Percentiles rank a stretch among this genome's conserved stretches.
These are phyloP conservation scores for Dittrichia graveolens DNA, from an alignment of 129 eudicot species.

Conservation along the genomic window DNA sequence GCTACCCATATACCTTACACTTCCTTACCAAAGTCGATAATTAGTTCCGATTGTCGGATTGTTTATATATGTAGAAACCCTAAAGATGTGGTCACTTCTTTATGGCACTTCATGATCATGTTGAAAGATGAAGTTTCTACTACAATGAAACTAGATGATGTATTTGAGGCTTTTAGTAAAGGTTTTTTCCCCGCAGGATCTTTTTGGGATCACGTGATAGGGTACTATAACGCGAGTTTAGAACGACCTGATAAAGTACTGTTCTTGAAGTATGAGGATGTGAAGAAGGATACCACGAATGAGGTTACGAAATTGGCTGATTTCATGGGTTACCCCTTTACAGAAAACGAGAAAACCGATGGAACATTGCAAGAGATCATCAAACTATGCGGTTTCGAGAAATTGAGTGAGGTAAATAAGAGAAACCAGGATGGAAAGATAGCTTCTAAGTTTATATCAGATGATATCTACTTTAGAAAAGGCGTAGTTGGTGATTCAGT, in stretches of 20 bases:
- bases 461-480: slow-evolving; percentile 20
- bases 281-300: neutral
- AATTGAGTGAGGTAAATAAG: slow-evolving; percentile 6
- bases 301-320: slow-evolving; percentile 31
- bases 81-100: slow-evolving; percentile 30
- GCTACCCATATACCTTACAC: slow-evolving; percentile 32
- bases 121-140: neutral
- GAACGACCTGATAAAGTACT: slow-evolving; percentile 2
- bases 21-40: slow-evolving; percentile 28
- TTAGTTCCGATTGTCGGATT: slow-evolving; percentile 21
- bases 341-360: slow-evolving; percentile 22
- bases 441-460: neutral
- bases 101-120: slow-evolving; percentile 26
- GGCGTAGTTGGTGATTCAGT: slow-evolving; percentile 30
- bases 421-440: neutral
- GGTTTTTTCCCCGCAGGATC: slow-evolving; percentile 23
- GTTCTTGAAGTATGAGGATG: slow-evolving; percentile 21
- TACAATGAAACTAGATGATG: slow-evolving; percentile 19
- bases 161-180: slow-evolving; percentile 19
- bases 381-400: slow-evolving; percentile 33
- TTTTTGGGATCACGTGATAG: slow-evolving; percentile 35
- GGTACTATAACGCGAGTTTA: slow-evolving; percentile 30
- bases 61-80: slow-evolving; percentile 38
- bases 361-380: slow-evolving; percentile 15
- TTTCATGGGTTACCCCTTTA: slow-evolving; percentile 36